phyloP scores from a whole-genome alignment of 768 basidiomycete genomes.

The Termitomyces sp. region DNA sequence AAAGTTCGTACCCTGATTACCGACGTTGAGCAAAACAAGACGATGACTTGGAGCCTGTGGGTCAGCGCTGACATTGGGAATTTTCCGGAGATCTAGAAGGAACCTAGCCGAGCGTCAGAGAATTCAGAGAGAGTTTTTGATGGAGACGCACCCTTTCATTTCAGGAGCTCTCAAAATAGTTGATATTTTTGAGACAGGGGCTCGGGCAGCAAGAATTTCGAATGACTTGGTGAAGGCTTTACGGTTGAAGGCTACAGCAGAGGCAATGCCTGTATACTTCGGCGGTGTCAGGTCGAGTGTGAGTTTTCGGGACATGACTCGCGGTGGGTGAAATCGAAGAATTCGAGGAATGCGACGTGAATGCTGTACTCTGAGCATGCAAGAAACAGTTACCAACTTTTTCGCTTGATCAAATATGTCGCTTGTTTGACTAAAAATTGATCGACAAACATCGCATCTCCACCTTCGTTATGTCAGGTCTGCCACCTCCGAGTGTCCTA shows the following conservation, averaged over 20 bases:
- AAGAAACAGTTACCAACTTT: not conserved
- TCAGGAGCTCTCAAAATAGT: constrained; percentile 47
- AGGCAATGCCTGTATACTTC: constrained; percentile 40
- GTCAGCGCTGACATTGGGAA: constrained; percentile 53
- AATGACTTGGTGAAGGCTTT: constrained; percentile 59
- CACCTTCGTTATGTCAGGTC: constrained; percentile 4
- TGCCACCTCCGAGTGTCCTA: constrained; percentile 39
- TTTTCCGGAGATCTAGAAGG: constrained; percentile 64
- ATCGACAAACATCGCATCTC: not conserved
- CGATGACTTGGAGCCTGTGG: constrained; percentile 41
- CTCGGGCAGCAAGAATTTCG: constrained; percentile 60
- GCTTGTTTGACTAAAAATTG: not conserved
- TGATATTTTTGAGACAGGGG: constrained; percentile 51
- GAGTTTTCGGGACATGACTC: constrained; percentile 31
- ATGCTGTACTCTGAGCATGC: not conserved
- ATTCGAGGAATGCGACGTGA: not conserved
- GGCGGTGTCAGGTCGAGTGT: constrained; percentile 33
- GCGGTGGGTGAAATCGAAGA: not conserved
- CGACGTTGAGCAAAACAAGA: constrained; percentile 61
- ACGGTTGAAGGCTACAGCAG: constrained; percentile 47
- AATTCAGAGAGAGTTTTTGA: not conserved
- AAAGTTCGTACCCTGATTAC: constrained; percentile 47
- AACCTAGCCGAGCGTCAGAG: constrained; percentile 29
- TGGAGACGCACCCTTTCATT: constrained; percentile 49
- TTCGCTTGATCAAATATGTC: not conserved